Evolutionary conservation across 225 moss, liverwort and hornwort species (phyloP), one percentile per base, ranked within the genome.

Genomic region (Climacium dendroides): DNA sequence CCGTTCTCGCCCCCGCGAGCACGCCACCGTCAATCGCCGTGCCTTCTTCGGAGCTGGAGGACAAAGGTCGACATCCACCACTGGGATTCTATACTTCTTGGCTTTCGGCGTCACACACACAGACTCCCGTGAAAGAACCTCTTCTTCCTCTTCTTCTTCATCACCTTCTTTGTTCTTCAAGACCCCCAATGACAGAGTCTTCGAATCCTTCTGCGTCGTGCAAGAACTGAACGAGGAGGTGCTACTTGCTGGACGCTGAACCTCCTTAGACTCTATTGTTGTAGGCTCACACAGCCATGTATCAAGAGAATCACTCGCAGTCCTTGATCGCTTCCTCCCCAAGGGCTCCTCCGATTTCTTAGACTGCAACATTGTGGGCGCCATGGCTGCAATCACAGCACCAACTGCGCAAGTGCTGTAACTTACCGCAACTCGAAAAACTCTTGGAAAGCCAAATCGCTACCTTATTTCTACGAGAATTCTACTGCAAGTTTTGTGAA

Each of bases 21-120:
- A 90, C 26, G 23, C 26, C 41, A 26, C 75, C 17, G 66, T 29
- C 53, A 87, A 78, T n/a, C 90, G 85, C 60, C 93, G 91, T 59
- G 93, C 83, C 87, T 93, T 93, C 88, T 92, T 92, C 25, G 93
- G 93, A 37, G 93, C 93, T 45, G 93, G 93, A 24, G 93, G 93
- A 57, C 93, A 93, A 34, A 71, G 52, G 69, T 88, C 89, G 43
- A 92, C 48, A 72, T 93, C 83, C 57, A 93, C 92, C 12, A 79
- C 90, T 7, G 93, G 93, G 58, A 93, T 93, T 66, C 88, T 83
- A 66, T 92, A 86, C 69, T 91, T 89, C 91, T 91, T 91, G 58
- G 93, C 74, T 45, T 88, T 94, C 45, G 93, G 93, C 24, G 93
- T 94, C 85, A 89, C 91, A 47, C 92, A 94, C 2, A 85, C 77